Conservation (phyloP, 768 basidiomycete genomes). For the Lactarius akahatsu region DNA sequence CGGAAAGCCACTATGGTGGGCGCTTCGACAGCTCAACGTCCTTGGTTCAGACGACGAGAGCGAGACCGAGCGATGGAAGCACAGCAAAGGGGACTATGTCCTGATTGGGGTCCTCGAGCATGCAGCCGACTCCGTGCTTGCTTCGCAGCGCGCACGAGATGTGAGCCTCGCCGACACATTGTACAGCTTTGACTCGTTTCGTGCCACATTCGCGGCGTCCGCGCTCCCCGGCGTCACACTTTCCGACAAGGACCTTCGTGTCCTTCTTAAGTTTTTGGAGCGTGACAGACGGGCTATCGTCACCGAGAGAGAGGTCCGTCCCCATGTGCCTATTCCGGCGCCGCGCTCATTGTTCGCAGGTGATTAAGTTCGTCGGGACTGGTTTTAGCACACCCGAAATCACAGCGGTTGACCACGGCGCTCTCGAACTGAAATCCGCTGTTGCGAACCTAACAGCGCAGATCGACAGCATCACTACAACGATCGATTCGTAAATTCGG, state of each 20-base stretch:
- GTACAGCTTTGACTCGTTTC: constrained; percentile 62
- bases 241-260: constrained; percentile 61
- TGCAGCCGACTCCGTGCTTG: constrained; percentile 58
- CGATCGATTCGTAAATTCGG: constrained; percentile 65
- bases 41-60: constrained; percentile 59
- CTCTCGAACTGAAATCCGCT: constrained; percentile 76
- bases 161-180: constrained; percentile 58
- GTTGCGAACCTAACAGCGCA: constrained; percentile 66
- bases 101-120: constrained; percentile 60
- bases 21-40: constrained; percentile 73
- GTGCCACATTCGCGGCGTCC: constrained; percentile 50
- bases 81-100: constrained; percentile 70
- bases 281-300: constrained; percentile 69
- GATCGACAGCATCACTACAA: constrained; percentile 62
- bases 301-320: constrained; percentile 62
- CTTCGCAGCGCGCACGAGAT: constrained; percentile 43
- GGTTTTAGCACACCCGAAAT: constrained; percentile 48
- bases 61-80: constrained; percentile 50
- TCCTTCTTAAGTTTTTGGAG: constrained; percentile 75
- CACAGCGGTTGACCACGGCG: constrained; percentile 77
- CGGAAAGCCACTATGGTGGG: constrained; percentile 85
- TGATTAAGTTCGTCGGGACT: constrained; percentile 74
- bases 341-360: constrained; percentile 41
- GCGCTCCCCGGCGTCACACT: constrained; percentile 47
- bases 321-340: background rate